Conservation (phyloP, 148 eudicot genomes). For the Rhododendron vialii region DNA sequence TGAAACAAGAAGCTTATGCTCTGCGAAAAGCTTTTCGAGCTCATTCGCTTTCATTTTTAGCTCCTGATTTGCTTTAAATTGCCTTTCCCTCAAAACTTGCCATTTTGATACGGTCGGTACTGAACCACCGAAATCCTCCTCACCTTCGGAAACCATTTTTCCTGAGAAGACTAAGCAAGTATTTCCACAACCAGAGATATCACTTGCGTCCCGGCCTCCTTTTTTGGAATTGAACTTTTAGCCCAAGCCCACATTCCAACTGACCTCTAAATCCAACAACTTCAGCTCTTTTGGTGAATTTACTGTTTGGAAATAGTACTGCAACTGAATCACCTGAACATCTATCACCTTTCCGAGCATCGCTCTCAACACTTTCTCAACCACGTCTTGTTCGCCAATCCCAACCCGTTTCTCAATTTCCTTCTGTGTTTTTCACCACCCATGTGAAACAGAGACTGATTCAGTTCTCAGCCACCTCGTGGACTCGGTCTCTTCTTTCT, state of each 20-base stretch:
- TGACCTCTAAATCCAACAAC: slow-evolving; percentile 23
- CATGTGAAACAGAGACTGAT: neutral
- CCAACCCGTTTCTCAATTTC: neutral
- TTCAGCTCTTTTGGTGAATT: slow-evolving; percentile 12
- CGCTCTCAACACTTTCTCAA: slow-evolving; percentile 25
- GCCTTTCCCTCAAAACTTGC: slow-evolving; percentile 56
- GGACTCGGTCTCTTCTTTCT: slow-evolving; percentile 40
- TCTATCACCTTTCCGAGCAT: slow-evolving; percentile 17
- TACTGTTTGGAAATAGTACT: neutral
- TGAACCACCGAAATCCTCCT: slow-evolving; percentile 26
- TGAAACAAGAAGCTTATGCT: slow-evolving; percentile 63
- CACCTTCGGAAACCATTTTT: slow-evolving; percentile 18
- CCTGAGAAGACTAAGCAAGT: slow-evolving; percentile 26
- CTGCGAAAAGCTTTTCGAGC: slow-evolving; percentile 93
- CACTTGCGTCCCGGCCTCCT: slow-evolving; percentile 27
- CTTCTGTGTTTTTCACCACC: neutral
- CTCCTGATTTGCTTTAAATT: slow-evolving; percentile 65
- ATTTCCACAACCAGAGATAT: slow-evolving; percentile 18
- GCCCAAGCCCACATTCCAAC: slow-evolving; percentile 15
- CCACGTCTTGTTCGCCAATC: slow-evolving; percentile 14
- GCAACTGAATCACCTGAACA: neutral
- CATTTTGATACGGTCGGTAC: slow-evolving; percentile 34
- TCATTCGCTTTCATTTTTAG: slow-evolving; percentile 82
- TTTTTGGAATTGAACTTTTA: slow-evolving; percentile 15
- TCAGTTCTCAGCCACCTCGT: slow-evolving; percentile 24